A percentile compares a stretch with the other conserved stretches of the same genome.
phyloP scores from a whole-genome alignment of 805 yeast species.

The Yamadazyma scolyti region DNA sequence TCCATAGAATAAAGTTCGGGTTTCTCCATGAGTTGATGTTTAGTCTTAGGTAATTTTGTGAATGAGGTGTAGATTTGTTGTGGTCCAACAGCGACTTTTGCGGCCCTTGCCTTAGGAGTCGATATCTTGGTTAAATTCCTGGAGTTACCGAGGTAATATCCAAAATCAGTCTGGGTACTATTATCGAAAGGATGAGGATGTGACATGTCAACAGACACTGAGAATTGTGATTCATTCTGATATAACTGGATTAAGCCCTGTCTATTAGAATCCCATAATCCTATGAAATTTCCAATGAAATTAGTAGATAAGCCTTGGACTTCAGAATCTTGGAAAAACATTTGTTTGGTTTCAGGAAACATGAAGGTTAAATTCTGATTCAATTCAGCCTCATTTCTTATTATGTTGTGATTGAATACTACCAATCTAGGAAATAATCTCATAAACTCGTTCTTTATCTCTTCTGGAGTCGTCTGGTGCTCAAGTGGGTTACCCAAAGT shows the following conservation, averaged over 20 bases:
- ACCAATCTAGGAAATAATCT: conserved; percentile 75
- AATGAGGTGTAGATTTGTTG: conserved; percentile 61
- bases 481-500: conserved; percentile 72
- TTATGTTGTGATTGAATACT: conserved; percentile 70
- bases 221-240: conserved; percentile 80
- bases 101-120: conserved; percentile 49
- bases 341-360: conserved; percentile 48
- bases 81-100: conserved; percentile 65
- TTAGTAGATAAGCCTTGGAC: conserved; percentile 69
- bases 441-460: conserved; percentile 59
- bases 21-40: conserved; percentile 61
- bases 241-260: conserved; percentile 67
- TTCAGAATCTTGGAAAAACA: conserved; percentile 78
- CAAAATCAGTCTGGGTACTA: conserved; percentile 37
- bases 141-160: conserved; percentile 67
- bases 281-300: conserved; percentile 71
- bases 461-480: conserved; percentile 27
- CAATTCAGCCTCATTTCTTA: conserved; percentile 70
- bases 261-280: conserved; percentile 80
- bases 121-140: conserved; percentile 70
- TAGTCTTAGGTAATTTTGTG: conserved; percentile 68
- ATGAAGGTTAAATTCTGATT: conserved; percentile 52
- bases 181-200: conserved; percentile 47
- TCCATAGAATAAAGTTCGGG: conserved; percentile 77
- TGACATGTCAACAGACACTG: conserved; percentile 69